Percentiles rank a stretch among this genome's conserved stretches.
Conservation (phyloP, 257 asterid genomes). For the Capsicum baccatum region DNA sequence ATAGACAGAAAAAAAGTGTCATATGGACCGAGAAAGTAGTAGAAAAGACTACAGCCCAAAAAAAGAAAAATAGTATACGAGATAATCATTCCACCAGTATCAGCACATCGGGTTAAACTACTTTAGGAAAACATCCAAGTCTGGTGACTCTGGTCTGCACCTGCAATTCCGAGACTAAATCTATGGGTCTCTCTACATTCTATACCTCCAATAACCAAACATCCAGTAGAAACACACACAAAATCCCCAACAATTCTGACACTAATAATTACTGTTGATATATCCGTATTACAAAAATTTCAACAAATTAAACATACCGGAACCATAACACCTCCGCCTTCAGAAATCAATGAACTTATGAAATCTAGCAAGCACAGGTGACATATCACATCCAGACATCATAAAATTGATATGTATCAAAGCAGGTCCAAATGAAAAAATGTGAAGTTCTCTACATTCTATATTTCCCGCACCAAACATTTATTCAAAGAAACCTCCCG, state of each 20-base stretch:
- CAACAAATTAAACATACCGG: not conserved
- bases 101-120: too few relatives aligned
- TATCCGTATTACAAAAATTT: not conserved
- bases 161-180: not conserved
- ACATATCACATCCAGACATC: not conserved
- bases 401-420: not conserved
- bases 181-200: not conserved
- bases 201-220: not conserved
- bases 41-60: not conserved
- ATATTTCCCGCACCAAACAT: not conserved
- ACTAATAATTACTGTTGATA: not conserved
- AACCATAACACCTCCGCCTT: not conserved
- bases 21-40: not conserved
- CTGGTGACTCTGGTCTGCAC: too few relatives aligned
- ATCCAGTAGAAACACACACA: not conserved
- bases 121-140: too few relatives aligned
- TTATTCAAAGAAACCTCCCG: not conserved
- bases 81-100: not conserved
- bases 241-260: not conserved
- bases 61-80: not conserved
- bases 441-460: not conserved
- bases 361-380: not conserved
- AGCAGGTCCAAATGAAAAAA: not conserved
- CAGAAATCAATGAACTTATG: not conserved
- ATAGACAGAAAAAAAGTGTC: not conserved